A percentile compares a stretch with the other conserved stretches of the same genome.
Conservation (phyloP, 805 yeast species). For the Wickerhamomyces canadensis region DNA sequence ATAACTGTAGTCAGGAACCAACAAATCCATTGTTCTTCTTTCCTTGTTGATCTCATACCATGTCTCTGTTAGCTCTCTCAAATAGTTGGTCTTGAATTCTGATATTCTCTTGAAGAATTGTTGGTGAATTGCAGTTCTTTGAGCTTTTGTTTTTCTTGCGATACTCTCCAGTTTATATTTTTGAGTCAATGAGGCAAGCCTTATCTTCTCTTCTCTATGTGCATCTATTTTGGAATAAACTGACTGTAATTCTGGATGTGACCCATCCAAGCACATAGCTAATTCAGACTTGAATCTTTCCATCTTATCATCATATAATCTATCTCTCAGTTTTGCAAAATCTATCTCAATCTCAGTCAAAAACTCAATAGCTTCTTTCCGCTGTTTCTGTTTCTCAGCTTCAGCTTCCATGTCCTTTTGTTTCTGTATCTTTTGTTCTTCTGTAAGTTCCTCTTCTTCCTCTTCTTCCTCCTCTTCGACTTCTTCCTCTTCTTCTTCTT, state of each 20-base stretch:
- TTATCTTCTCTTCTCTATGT: slow-evolving; percentile 66
- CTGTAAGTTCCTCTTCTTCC: slow-evolving; percentile 19
- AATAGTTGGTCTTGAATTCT: slow-evolving; percentile 60
- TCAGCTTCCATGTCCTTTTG: slow-evolving; percentile 19
- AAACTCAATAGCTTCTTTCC: slow-evolving; percentile 63
- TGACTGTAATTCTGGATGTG: slow-evolving; percentile 83
- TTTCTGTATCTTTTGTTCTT: slow-evolving; percentile 18
- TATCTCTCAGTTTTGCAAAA: slow-evolving; percentile 82
- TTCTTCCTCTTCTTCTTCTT: slow-evolving; percentile 14
- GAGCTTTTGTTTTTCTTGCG: slow-evolving; percentile 73
- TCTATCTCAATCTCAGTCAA: slow-evolving; percentile 78
- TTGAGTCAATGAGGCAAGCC: slow-evolving; percentile 41
- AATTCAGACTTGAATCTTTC: slow-evolving; percentile 74
- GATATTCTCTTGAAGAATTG: slow-evolving; percentile 63
- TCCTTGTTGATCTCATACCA: slow-evolving; percentile 94
- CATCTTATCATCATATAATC: slow-evolving; percentile 78
- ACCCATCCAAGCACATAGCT: slow-evolving; percentile 79
- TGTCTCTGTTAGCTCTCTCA: slow-evolving; percentile 67
- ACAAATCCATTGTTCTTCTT: slow-evolving; percentile 70
- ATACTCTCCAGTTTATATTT: slow-evolving; percentile 72
- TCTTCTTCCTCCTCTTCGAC: slow-evolving; percentile 20
- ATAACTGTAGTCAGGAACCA: slow-evolving; percentile 41
- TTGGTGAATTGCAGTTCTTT: slow-evolving; percentile 78
- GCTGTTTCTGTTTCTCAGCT: slow-evolving; percentile 31
- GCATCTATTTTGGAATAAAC: slow-evolving; percentile 67